Base-by-base conservation (phyloP, 345 rosid species). In the Turritis glabra region DNA sequence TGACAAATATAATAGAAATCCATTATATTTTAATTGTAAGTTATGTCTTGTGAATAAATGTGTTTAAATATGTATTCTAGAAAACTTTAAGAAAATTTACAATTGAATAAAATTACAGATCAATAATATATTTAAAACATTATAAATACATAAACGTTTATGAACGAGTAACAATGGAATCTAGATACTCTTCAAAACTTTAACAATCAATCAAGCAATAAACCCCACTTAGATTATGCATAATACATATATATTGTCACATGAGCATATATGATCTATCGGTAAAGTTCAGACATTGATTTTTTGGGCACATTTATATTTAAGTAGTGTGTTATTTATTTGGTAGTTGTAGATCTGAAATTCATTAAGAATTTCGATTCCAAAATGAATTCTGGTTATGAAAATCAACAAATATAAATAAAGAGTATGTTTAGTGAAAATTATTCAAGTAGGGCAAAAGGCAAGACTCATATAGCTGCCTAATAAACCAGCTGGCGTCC, bases 401-500 rank as follows among this genome's bases (percentile, higher is more conserved):
- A 9, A 72, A n/a, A 21, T 52, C 2, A 38, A 43, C 4, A 35
- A 54, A 65, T 27, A 61, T 14, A n/a, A 4, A 23, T 13, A 56
- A 71, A 22, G 13, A 32, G 56, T 55, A 51, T 67, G 37, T 50
- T 75, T 67, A 59, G 55, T 59, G 35, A 58, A 65, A 61, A 75
- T 75, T 29, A 41, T 59, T 67, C 55, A 23, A 60, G 74, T 75
- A 68, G 69, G 74, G 74, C 74, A 75, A 68, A 75, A 64, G 57
- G 69, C 60, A 76, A 64, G 65, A 71, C 38, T 64, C 58, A 23
- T 27, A 21, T 64, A 46, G 60, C 71, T 46, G 80, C 76, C 76
- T 77, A 76, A 70, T 71, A 77, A 70, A 70, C 66, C 61, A 77
- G 80, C 73, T 77, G 76, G 71, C 67, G 59, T 64, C 77, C 52